Evolutionary conservation across 2,329 filamentous ascomycete species (phyloP).

Genomic region (Neospermospora avenae): DNA sequence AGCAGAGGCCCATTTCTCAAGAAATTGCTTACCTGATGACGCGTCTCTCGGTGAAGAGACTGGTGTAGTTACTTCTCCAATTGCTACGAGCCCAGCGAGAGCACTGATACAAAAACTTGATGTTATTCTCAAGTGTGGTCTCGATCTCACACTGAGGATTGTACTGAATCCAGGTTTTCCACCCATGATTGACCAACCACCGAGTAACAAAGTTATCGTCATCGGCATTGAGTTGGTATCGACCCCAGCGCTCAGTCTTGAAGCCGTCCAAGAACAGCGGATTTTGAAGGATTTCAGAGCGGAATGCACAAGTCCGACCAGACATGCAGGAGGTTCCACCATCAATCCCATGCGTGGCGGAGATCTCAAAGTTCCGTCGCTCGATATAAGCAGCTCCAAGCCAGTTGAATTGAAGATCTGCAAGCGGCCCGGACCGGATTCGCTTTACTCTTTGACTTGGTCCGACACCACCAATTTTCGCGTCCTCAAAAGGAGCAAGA

Average conservation of each 20-base stretch:
- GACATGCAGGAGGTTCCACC: slow-evolving; percentile 97
- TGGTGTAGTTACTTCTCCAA: slow-evolving; percentile 95
- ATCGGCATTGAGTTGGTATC: slow-evolving; percentile 89
- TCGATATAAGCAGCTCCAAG: slow-evolving; percentile 90
- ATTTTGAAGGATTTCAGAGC: slow-evolving; percentile 81
- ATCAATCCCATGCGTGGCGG: slow-evolving; percentile 90
- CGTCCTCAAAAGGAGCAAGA: slow-evolving; percentile 84
- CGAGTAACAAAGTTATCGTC: slow-evolving; percentile 98
- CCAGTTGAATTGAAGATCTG: slow-evolving; percentile 75
- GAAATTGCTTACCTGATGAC: slow-evolving; percentile 72
- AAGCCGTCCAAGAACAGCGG: slow-evolving; percentile 84
- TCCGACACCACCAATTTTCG: slow-evolving; percentile 81
- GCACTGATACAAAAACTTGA: slow-evolving; percentile 90
- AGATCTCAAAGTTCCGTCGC: slow-evolving; percentile 93
- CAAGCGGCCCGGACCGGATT: slow-evolving; percentile 55
- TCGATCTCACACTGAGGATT: slow-evolving; percentile 86
- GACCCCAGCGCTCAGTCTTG: slow-evolving; percentile 85
- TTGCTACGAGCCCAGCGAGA: slow-evolving; percentile 95
- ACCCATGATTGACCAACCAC: slow-evolving; percentile 88
- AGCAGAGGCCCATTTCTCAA: neutral
- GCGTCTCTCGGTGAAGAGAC: slow-evolving; percentile 76
- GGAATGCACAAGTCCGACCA: slow-evolving; percentile 88
- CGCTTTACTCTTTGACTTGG: slow-evolving; percentile 83
- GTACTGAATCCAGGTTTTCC: slow-evolving; percentile 96
- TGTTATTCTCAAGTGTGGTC: slow-evolving; percentile 86